Evolutionary conservation across 345 rosid species (phyloP).

Genomic region (Brassica nigra): DNA sequence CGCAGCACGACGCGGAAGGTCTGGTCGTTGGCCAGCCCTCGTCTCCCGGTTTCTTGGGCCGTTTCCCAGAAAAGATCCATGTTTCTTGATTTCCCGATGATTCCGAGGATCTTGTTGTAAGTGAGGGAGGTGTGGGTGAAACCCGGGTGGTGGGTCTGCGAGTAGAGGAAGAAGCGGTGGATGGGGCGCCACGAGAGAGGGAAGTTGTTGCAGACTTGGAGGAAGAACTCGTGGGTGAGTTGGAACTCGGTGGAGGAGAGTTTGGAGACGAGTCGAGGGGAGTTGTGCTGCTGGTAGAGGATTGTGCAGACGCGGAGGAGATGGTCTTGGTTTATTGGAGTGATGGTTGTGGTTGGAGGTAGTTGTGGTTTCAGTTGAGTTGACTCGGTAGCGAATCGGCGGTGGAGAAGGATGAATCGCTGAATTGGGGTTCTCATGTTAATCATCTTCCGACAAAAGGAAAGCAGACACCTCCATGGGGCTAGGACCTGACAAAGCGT

Average conservation of each 20-base stretch:
- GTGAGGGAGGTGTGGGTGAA: conserved; percentile 58
- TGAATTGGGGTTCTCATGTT: conserved; percentile 26
- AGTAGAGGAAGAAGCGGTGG: conserved; percentile 69
- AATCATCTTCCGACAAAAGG: conserved; percentile 14
- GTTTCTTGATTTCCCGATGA: conserved; percentile 67
- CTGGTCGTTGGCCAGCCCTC: conserved; percentile 57
- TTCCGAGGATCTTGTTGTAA: conserved; percentile 66
- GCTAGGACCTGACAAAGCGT: too few species aligned
- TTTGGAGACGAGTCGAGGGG: conserved; percentile 64
- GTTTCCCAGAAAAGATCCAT: conserved; percentile 71
- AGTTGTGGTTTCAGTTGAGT: conserved; percentile 12
- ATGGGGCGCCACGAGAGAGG: conserved; percentile 86
- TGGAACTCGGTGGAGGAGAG: conserved; percentile 50
- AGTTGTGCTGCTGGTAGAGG: conserved; percentile 75
- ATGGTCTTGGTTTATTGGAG: conserved; percentile 52
- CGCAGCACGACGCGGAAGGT: conserved; percentile 65
- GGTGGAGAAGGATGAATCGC: conserved; percentile 11
- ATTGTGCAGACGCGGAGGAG: conserved; percentile 77
- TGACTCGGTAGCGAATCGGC: conserved; percentile 14
- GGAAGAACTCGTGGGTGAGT: conserved; percentile 73
- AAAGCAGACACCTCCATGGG: too few species aligned
- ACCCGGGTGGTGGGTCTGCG: conserved; percentile 51
- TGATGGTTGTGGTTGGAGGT: conserved; percentile 20
- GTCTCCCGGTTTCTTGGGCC: conserved; percentile 51
- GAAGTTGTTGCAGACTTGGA: conserved; percentile 84